phyloP scores from a whole-genome alignment of 495 filamentous ascomycete genomes.

The Penicillium malachiteum region DNA sequence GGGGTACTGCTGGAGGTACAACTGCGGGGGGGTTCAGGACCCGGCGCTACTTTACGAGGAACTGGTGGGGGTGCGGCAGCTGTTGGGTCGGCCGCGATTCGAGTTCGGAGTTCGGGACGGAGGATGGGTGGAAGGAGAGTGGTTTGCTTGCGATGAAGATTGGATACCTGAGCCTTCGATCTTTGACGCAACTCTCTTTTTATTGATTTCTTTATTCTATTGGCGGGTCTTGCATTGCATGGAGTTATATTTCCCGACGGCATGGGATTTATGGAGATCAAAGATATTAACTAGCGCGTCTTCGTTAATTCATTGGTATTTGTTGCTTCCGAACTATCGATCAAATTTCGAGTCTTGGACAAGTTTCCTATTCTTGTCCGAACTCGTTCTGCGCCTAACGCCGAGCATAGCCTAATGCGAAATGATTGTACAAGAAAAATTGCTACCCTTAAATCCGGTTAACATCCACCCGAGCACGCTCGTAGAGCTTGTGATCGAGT shows the following conservation, averaged over 20 bases:
- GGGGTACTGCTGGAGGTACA: conserved; percentile 1
- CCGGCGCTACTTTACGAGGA: conserved; percentile 51
- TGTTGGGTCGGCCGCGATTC: conserved; percentile 15
- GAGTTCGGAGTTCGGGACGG: conserved; percentile 28
- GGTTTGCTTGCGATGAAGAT: conserved; percentile 36
- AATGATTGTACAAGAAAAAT: conserved; percentile 20
- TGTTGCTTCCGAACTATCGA: conserved; percentile 7
- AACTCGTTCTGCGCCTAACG: conserved; percentile 7
- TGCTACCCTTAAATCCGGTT: conserved; percentile 58
- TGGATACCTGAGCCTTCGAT: no score
- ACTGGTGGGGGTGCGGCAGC: conserved; percentile 25
- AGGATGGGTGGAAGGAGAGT: conserved; percentile 41
- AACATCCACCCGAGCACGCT: conserved; percentile 83
- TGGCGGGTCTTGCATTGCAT: not conserved
- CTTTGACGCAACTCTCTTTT: no score
- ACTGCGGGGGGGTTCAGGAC: conserved; percentile 38
- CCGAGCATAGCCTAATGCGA: conserved; percentile 23
- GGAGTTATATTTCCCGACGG: conserved; percentile 7
- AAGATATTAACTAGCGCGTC: not conserved
- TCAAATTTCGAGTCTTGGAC: conserved; percentile 1
- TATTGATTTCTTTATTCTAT: no score
- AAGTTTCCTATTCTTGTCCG: not conserved
- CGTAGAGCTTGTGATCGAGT: conserved; percentile 71
- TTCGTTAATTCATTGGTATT: conserved; percentile 11
- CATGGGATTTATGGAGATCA: not conserved